Evolutionary conservation across 2,329 filamentous ascomycete genomes (phyloP).

Genomic region (Colletotrichum sp.): DNA sequence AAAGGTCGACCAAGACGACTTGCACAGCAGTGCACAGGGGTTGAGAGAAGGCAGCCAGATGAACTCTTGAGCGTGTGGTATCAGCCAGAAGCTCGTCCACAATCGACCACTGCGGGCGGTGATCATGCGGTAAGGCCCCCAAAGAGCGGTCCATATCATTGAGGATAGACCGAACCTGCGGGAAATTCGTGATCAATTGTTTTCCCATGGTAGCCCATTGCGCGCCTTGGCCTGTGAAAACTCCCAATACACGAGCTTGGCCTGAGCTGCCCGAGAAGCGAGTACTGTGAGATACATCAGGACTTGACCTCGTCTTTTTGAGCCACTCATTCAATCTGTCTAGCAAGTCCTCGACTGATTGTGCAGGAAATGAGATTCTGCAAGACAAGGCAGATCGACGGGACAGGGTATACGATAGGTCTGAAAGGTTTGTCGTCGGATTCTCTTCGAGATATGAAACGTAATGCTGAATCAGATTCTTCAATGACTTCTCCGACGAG

Average conservation of each 20-base stretch:
- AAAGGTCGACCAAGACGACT: slow-evolving; percentile 29
- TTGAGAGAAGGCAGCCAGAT: slow-evolving; percentile 31
- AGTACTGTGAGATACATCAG: background rate
- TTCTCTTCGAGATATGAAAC: background rate
- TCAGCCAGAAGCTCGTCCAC: slow-evolving; percentile 26
- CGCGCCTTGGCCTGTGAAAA: slow-evolving; percentile 38
- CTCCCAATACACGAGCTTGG: slow-evolving; percentile 16
- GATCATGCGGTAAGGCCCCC: slow-evolving; percentile 21
- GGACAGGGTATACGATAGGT: background rate
- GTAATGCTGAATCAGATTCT: background rate
- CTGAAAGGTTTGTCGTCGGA: background rate
- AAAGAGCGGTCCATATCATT: slow-evolving; percentile 26
- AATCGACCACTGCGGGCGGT: slow-evolving; percentile 29
- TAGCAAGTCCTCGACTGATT: background rate
- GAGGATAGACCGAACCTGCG: slow-evolving; percentile 12
- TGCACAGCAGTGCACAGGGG: slow-evolving; percentile 36
- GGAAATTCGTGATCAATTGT: slow-evolving; percentile 17
- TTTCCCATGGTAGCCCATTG: slow-evolving; percentile 33
- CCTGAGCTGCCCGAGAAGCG: background rate
- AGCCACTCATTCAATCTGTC: background rate
- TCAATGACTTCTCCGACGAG: background rate
- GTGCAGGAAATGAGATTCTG: background rate
- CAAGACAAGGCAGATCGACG: background rate
- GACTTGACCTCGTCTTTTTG: background rate
- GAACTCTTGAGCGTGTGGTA: slow-evolving; percentile 10